phyloP scores from a whole-genome alignment of 1,284 basidiomycete species.

The Pyrrhoderma noxium region DNA sequence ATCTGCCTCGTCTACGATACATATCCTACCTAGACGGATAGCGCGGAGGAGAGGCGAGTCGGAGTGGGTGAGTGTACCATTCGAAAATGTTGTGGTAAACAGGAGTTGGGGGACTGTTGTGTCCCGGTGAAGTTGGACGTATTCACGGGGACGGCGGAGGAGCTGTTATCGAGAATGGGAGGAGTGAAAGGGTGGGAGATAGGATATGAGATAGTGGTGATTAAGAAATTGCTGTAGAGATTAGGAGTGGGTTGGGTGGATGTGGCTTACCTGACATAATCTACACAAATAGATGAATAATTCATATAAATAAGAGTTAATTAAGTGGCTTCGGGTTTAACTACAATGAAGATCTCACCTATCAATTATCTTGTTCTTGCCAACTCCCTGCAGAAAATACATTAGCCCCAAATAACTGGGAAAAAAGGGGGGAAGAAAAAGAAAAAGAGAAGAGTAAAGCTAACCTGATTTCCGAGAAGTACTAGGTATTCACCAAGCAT shows the following conservation, averaged over 20 bases:
- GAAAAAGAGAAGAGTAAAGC: slow-evolving; percentile 13
- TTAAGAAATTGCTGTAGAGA: not conserved
- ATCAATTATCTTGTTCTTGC: slow-evolving; percentile 64
- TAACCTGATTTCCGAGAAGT: slow-evolving; percentile 57
- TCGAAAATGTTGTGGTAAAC: slow-evolving; percentile 54
- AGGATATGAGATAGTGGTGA: not conserved
- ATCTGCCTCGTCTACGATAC: slow-evolving; percentile 63
- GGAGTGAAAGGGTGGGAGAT: not conserved
- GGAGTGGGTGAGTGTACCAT: slow-evolving; percentile 48
- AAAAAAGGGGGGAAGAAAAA: not conserved
- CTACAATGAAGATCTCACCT: slow-evolving; percentile 30
- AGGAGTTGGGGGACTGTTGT: slow-evolving; percentile 63
- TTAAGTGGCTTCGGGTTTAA: no score
- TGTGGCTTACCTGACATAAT: slow-evolving; percentile 46
- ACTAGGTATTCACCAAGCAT: slow-evolving; percentile 55
- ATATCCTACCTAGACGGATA: slow-evolving; percentile 49
- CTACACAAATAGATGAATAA: no score
- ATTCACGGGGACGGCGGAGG: slow-evolving; percentile 54
- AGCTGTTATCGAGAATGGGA: slow-evolving; percentile 30
- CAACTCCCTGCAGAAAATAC: slow-evolving; percentile 43
- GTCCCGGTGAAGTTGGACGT: slow-evolving; percentile 61
- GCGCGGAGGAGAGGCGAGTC: slow-evolving; percentile 61
- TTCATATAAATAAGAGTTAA: no score
- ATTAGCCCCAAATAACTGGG: no score
- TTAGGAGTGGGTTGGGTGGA: no score